Percentiles rank a stretch among this genome's conserved stretches.
Conservation (phyloP, 768 basidiomycete species). For the Boletus reticuloceps region DNA sequence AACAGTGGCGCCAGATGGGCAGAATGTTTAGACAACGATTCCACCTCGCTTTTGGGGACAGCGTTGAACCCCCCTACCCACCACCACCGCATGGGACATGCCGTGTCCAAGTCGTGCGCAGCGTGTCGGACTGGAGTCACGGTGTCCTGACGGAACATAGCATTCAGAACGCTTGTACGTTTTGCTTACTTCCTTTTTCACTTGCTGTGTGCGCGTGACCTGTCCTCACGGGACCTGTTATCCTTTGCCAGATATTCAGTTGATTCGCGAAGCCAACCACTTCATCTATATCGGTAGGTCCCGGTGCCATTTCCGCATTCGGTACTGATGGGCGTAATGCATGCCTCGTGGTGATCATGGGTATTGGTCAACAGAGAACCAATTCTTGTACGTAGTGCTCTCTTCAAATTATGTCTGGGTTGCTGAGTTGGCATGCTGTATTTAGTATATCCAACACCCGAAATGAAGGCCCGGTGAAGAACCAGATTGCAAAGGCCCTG, state of each 20-base stretch:
- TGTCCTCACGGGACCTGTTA: not conserved
- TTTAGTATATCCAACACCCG: constrained; percentile 74
- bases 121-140: constrained; percentile 91
- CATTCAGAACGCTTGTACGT: constrained; percentile 91
- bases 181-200: not conserved
- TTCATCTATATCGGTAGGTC: constrained; percentile 87
- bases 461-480: constrained; percentile 65
- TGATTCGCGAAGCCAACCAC: constrained; percentile 84
- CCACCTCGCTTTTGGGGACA: constrained; percentile 45
- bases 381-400: constrained; percentile 69
- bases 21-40: constrained; percentile 62
- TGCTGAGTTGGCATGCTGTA: constrained; percentile 6
- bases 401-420: not conserved
- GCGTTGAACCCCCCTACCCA: constrained; percentile 40
- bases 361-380: constrained; percentile 52
- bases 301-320: not conserved
- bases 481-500: constrained; percentile 80
- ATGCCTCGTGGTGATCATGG: constrained; percentile 10
- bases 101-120: constrained; percentile 78
- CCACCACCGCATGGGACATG: constrained; percentile 50
- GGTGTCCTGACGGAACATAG: constrained; percentile 87
- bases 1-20: constrained; percentile 58
- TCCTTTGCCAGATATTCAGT: constrained; percentile 53
- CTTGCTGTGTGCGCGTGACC: not conserved
- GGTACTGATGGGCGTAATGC: constrained; percentile 11